These are phyloP conservation scores for Globisporangium solare DNA, from an alignment of 352 stramenopile species.

Conservation along the genomic window DNA sequence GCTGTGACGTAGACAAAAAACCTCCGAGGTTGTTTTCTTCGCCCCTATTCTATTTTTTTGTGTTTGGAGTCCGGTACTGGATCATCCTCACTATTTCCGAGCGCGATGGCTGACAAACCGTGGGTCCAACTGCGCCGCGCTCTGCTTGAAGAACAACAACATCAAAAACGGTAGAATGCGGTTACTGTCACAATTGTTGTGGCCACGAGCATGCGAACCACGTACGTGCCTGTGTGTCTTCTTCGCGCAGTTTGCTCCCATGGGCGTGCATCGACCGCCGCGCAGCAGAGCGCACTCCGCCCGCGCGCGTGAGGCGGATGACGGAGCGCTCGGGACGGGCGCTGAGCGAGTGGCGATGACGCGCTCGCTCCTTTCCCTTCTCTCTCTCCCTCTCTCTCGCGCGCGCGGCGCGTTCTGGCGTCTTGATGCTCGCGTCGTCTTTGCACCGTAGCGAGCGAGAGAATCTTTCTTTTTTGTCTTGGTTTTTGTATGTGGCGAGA, in stretches of 20 bases:
- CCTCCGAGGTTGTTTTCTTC: not conserved
- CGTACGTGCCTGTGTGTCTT: not conserved
- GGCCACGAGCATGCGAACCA: not conserved
- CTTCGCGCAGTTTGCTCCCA: not conserved
- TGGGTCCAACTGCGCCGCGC: not conserved
- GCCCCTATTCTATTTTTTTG: slow-evolving; percentile 1
- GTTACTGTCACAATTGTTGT: slow-evolving; percentile 4
- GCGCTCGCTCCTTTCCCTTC: not conserved
- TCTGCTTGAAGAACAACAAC: not conserved
- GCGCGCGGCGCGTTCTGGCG: not conserved
- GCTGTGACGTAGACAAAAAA: not conserved
- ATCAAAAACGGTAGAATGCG: not conserved
- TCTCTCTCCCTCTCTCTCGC: not conserved
- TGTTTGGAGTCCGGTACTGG: not conserved
- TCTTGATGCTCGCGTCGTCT: too few species aligned
- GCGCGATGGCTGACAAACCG: not conserved
- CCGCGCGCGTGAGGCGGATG: too few species aligned
- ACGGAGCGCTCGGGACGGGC: too few species aligned
- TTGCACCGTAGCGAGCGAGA: not conserved
- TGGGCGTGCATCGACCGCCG: too few species aligned
- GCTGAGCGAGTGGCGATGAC: too few species aligned
- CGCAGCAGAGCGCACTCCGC: too few species aligned
- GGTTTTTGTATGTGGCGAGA: too few species aligned
- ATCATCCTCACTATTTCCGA: not conserved
- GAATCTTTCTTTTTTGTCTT: too few species aligned